Percentiles rank a stretch among this genome's conserved stretches.
Evolutionary conservation across 2,329 filamentous ascomycete genomes (phyloP).

Genomic region (Fusarium sp.): DNA sequence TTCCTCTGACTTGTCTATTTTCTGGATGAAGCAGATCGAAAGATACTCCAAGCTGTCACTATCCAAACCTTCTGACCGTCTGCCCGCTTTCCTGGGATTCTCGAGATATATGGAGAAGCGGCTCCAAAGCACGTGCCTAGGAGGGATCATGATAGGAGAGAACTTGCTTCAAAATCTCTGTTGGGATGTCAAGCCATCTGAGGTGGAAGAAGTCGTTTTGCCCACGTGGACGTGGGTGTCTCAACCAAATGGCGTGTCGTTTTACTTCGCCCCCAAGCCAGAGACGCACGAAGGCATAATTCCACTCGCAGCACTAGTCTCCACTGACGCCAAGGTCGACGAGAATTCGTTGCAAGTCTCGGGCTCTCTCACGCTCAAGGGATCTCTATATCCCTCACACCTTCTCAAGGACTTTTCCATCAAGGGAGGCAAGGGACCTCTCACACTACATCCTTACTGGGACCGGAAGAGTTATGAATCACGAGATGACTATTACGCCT

Average conservation of each 20-base stretch:
- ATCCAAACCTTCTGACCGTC: not conserved
- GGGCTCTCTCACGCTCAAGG: not conserved
- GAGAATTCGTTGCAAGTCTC: not conserved
- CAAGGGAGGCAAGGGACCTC: not conserved
- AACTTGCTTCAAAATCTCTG: not conserved
- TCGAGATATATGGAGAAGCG: not conserved
- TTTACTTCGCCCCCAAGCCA: not conserved
- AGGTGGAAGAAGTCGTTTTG: not conserved
- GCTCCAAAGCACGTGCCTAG: not conserved
- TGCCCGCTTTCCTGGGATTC: not conserved
- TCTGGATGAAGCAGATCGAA: not conserved
- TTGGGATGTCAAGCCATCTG: not conserved
- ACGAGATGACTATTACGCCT: not conserved
- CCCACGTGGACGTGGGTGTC: not conserved
- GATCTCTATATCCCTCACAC: not conserved
- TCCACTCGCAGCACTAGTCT: not conserved
- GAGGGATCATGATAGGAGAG: not conserved
- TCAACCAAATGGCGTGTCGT: not conserved
- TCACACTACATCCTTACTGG: not conserved
- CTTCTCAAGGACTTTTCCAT: not conserved
- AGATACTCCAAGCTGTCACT: not conserved
- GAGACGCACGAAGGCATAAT: not conserved
- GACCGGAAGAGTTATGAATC: not conserved
- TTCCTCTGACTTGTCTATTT: not conserved
- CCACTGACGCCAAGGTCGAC: not conserved